Evolutionary conservation across 1,139 yeast genomes (phyloP).

Genomic region (Sugiyamaella grinbergsii): DNA sequence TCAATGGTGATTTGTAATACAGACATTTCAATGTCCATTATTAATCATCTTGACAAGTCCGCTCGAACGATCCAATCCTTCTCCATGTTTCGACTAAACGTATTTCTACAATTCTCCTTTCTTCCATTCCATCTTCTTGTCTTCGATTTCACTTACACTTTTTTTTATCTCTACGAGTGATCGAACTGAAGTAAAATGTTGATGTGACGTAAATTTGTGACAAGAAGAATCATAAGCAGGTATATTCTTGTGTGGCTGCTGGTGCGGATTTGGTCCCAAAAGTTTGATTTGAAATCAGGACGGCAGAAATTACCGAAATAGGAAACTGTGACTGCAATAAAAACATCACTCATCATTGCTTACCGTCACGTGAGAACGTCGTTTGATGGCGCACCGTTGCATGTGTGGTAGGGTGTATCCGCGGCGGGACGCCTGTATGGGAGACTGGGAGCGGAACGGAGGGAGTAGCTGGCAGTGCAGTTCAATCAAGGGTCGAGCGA

Average conservation of each 20-base stretch:
- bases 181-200: constrained; percentile 16
- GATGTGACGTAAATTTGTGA: constrained; percentile 12
- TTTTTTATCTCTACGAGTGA: constrained; percentile 10
- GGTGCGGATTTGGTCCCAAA: constrained; percentile 3
- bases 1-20: constrained; percentile 1
- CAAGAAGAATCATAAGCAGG: constrained; percentile 12
- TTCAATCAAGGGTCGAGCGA: too few species aligned
- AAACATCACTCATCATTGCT: constrained; percentile 1
- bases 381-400: background rate
- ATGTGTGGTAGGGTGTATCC: too few species aligned
- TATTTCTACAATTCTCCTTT: background rate
- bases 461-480: background rate
- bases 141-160: constrained; percentile 10
- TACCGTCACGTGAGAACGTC: constrained; percentile 6
- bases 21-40: background rate
- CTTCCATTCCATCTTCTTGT: background rate
- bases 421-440: background rate
- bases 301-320: background rate
- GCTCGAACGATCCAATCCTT: background rate
- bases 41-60: background rate
- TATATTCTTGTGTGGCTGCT: constrained; percentile 14
- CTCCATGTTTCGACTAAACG: background rate
- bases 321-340: constrained; percentile 13
- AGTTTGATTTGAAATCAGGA: constrained; percentile 11
- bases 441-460: background rate